Percentiles rank a stretch among this genome's conserved stretches.
Conservation (phyloP, 2,329 filamentous ascomycete genomes). For the Hypomyces perniciosus region DNA sequence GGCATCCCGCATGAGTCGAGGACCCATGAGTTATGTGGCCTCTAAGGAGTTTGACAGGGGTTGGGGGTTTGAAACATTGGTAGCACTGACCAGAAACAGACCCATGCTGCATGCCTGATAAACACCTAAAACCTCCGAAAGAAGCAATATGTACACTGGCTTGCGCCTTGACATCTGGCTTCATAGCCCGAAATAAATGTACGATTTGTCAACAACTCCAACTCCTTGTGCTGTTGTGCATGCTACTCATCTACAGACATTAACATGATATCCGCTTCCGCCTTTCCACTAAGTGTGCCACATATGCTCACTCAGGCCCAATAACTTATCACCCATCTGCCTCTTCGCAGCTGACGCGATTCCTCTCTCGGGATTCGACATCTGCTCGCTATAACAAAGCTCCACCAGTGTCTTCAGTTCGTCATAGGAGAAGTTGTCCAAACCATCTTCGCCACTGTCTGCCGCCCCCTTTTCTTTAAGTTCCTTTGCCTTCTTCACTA, state of each 20-base stretch:
- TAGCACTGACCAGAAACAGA: too few species aligned
- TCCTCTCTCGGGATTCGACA: slow-evolving; percentile 61
- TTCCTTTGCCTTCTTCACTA: slow-evolving; percentile 56
- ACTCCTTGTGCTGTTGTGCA: neutral
- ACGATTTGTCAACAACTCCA: neutral
- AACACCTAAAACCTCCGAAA: too few species aligned
- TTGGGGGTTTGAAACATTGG: too few species aligned
- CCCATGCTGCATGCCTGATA: too few species aligned
- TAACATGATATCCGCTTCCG: neutral
- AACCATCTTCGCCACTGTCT: slow-evolving; percentile 24
- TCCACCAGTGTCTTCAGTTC: slow-evolving; percentile 61
- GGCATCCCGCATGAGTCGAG: neutral
- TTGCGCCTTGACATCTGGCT: neutral
- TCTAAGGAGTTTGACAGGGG: too few species aligned
- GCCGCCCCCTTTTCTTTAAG: slow-evolving; percentile 31
- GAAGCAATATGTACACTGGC: neutral
- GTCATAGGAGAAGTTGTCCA: slow-evolving; percentile 54
- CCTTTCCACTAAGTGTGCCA: slow-evolving; percentile 44
- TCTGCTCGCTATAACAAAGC: slow-evolving; percentile 61
- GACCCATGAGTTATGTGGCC: neutral
- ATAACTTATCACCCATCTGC: slow-evolving; percentile 62
- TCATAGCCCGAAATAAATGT: neutral
- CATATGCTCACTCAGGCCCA: slow-evolving; percentile 66
- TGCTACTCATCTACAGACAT: neutral
- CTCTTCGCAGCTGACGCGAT: slow-evolving; percentile 61